phyloP scores from a whole-genome alignment of 768 basidiomycete species.

The Leccinum arenicola region DNA sequence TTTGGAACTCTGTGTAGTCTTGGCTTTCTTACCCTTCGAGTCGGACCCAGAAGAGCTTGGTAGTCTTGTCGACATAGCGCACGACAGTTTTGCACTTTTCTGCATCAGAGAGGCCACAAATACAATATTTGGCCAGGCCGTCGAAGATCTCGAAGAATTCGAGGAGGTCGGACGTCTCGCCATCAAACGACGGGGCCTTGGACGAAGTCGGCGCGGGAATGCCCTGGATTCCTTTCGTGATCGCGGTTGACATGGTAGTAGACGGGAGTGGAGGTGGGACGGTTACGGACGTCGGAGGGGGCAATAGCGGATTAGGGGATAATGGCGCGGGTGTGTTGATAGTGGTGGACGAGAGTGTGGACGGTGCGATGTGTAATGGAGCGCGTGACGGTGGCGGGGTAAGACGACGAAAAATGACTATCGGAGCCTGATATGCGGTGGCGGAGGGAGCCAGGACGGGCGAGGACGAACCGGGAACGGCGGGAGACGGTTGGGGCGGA shows the following conservation, averaged over 20 bases:
- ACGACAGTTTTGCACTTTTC: neutral
- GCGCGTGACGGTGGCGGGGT: neutral
- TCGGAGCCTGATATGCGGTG: too few relatives aligned
- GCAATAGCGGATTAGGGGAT: neutral
- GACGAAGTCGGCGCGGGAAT: neutral
- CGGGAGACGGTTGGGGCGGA: neutral
- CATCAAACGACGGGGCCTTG: neutral
- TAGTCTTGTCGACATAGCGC: neutral
- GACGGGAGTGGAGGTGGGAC: neutral
- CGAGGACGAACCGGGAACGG: neutral
- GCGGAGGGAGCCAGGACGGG: neutral
- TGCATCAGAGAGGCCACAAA: neutral
- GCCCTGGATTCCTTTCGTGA: neutral
- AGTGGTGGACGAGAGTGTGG: neutral
- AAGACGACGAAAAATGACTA: neutral
- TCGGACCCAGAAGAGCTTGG: neutral
- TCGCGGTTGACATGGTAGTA: neutral
- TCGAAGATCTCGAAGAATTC: slow-evolving; percentile 8
- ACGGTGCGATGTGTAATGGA: neutral
- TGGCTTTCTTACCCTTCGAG: neutral
- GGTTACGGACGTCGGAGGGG: neutral
- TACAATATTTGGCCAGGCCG: neutral
- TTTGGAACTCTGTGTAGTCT: neutral
- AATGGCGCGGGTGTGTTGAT: neutral
- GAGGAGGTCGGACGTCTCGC: neutral